These are phyloP conservation scores for Heracleum sosnowskyi DNA, from an alignment of 129 eudicot genomes.

Conservation along the genomic window DNA sequence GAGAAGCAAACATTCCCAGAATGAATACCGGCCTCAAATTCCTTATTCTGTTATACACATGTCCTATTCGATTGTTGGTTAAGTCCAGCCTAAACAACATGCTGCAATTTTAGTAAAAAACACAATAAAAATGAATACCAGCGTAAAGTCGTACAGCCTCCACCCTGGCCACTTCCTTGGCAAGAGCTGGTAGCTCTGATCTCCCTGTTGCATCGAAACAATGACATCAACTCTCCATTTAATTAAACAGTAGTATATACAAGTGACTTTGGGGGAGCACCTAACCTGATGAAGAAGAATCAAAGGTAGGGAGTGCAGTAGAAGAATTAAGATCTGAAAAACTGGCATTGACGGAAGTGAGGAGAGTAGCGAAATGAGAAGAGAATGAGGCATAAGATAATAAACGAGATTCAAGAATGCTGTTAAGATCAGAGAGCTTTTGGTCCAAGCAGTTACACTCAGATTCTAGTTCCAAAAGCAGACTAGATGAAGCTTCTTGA, in stretches of 20 bases:
- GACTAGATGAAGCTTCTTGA: conserved; percentile 47
- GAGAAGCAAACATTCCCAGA: background rate
- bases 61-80: background rate
- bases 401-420: conserved; percentile 30
- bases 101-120: background rate
- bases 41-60: background rate
- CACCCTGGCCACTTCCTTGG: conserved; percentile 97
- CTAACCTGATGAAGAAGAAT: conserved; percentile 21
- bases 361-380: conserved; percentile 33
- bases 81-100: background rate
- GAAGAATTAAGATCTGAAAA: conserved; percentile 32
- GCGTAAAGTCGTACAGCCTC: conserved; percentile 84
- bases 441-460: conserved; percentile 42
- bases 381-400: conserved; percentile 50
- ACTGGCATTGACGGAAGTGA: conserved; percentile 29
- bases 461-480: conserved; percentile 38
- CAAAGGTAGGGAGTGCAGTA: background rate
- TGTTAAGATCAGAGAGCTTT: conserved; percentile 42
- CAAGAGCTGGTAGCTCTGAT: conserved; percentile 73
- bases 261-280: background rate
- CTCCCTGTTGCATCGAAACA: conserved; percentile 37
- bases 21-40: too few species aligned
- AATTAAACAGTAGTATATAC: background rate
- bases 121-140: conserved; percentile 29
- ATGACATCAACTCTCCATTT: background rate